Base-by-base conservation (phyloP, 2,329 filamentous ascomycete species). In the Colletotrichum echinochloae region DNA sequence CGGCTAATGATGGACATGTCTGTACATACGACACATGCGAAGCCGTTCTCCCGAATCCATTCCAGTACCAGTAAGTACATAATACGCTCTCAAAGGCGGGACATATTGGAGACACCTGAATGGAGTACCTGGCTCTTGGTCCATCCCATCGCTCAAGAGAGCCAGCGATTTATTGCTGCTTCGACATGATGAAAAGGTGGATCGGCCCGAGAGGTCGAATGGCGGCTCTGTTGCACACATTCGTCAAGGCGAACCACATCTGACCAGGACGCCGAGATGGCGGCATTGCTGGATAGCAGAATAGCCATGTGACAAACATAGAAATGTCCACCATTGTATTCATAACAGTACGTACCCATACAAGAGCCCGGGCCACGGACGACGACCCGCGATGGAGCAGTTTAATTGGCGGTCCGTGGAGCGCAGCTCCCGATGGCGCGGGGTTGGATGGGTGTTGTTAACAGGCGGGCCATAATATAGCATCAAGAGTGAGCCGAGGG, bases 341-440 rank as follows among this genome's bases (percentile, higher is more conserved):
- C 44, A n/a, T 30, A 51, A 20, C 16, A 9, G 7, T 23, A 26
- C 12, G 20, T 46, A 46, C 20, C 41, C 23, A 46, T n/a, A 46
- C 44, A 7, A 30, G 26, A 49, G 55, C 14, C 12, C 41, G 66
- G 35, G 20, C 35, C 52, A 65, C 52, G 65, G 28, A 52, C 33
- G 33, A 35, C 37, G 46, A 60, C 55, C 54, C 62, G 37, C 30
- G 51, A 51, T 26, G 63, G 62, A 41, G 56, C 56, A 67, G 55
- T 41, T 30, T 56, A 39, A 66, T 70, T 61, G 51, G 51, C 51
- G 57, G 63, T 41, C 44, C 30, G 66, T 54, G 66, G 66, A 66
- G 56, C 66, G 18, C 20, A 41, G 28, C 20, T 46, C 48, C 39
- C 39, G 30, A 52, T 46, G 61, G 26, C 55, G 60, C 35, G 30